Evolutionary conservation across 352 stramenopile genomes (phyloP).

Genomic region (Phytophthora sansomeana): DNA sequence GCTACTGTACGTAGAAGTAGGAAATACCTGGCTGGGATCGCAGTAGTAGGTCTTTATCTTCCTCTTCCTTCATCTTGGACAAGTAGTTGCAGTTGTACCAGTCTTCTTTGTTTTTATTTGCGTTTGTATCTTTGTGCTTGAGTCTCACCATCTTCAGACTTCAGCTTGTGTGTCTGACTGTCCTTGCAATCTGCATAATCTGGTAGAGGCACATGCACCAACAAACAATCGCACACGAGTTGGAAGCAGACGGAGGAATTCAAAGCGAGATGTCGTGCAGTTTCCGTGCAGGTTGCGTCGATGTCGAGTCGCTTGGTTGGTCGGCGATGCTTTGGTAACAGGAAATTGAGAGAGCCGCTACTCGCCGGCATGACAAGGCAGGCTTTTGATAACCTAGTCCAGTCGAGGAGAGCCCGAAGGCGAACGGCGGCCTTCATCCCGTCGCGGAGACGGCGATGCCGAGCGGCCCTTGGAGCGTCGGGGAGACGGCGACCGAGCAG

Average conservation of each 20-base stretch:
- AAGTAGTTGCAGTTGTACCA: conserved; percentile 40
- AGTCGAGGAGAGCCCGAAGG: conserved; percentile 62
- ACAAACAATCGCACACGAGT: conserved; percentile 33
- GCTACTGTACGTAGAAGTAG: background rate
- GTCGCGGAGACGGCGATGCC: conserved; percentile 50
- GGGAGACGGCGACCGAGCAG: conserved; percentile 50
- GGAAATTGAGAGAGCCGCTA: conserved; percentile 7
- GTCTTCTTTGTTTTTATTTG: conserved; percentile 56
- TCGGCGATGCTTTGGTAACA: conserved; percentile 20
- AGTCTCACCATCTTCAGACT: conserved; percentile 40
- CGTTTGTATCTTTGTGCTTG: conserved; percentile 48
- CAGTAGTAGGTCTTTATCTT: conserved; percentile 21
- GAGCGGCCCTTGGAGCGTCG: conserved; percentile 55
- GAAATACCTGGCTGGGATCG: background rate
- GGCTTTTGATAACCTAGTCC: conserved; percentile 41
- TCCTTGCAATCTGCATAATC: conserved; percentile 31
- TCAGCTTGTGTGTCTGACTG: conserved; percentile 29
- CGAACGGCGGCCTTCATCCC: conserved; percentile 58
- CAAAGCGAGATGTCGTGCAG: conserved; percentile 35
- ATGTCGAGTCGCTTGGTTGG: conserved; percentile 19
- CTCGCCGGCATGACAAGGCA: conserved; percentile 14
- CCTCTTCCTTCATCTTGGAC: conserved; percentile 43
- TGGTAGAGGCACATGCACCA: conserved; percentile 30
- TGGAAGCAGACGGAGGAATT: conserved; percentile 17
- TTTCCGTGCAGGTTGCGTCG: conserved; percentile 30